phyloP scores from a whole-genome alignment of 208 protist genomes.

The Herpetomonas samuelpessoai region DNA sequence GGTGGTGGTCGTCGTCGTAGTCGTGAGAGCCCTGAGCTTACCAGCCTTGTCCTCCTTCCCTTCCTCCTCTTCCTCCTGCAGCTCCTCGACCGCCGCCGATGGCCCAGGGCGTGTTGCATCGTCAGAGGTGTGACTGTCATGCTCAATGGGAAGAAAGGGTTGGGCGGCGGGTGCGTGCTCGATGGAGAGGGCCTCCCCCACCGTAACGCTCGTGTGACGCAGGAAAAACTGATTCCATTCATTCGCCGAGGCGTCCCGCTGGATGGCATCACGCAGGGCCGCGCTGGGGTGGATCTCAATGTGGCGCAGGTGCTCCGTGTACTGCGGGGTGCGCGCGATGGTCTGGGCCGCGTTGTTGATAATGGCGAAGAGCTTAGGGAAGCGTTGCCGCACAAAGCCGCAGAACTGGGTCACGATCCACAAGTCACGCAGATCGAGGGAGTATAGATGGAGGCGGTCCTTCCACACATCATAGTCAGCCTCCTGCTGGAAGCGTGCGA shows the following conservation, averaged over 20 bases:
- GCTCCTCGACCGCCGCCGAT: background rate
- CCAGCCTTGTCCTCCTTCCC: background rate
- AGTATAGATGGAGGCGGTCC: constrained; percentile 92
- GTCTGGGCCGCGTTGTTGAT: constrained; percentile 99
- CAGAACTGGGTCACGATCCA: constrained; percentile 93
- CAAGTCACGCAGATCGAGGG: constrained; percentile 94
- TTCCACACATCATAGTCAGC: constrained; percentile 89
- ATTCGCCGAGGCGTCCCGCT: constrained; percentile 23
- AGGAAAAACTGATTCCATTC: constrained; percentile 88
- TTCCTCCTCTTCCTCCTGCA: background rate
- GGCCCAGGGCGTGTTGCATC: background rate
- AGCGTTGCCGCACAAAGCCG: constrained; percentile 65
- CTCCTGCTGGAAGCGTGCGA: constrained; percentile 80
- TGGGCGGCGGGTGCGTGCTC: constrained; percentile 46
- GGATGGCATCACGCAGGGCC: constrained; percentile 45
- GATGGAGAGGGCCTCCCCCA: constrained; percentile 64
- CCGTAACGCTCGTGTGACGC: constrained; percentile 66
- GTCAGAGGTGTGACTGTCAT: background rate
- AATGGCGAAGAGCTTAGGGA: constrained; percentile 87
- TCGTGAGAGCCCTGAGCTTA: background rate
- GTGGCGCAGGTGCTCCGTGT: constrained; percentile 83
- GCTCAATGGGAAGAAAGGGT: constrained; percentile 36
- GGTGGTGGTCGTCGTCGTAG: background rate
- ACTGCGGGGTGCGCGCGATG: constrained; percentile 90
- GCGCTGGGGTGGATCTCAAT: constrained; percentile 57